Percentiles rank a stretch among this genome's conserved stretches.
phyloP scores from a whole-genome alignment of 139 green algal genomes.

The Tetradesmus obliquus region DNA sequence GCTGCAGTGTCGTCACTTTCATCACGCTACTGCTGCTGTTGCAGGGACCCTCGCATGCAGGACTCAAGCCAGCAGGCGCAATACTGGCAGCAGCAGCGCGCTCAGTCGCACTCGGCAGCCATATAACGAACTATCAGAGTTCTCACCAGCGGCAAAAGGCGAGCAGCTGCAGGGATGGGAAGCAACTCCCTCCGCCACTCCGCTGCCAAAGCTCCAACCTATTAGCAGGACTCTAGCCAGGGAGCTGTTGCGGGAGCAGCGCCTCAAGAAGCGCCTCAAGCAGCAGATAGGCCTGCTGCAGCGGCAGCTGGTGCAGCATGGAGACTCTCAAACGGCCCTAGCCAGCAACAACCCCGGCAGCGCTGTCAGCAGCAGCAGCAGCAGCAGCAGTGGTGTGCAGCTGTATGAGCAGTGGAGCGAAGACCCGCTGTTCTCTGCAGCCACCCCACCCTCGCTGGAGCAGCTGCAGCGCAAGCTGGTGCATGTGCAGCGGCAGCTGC shows the following conservation, averaged over 20 bases:
- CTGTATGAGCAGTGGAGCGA: neutral
- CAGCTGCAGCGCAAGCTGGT: slow-evolving; percentile 43
- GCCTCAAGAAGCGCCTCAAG: neutral
- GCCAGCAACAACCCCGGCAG: neutral
- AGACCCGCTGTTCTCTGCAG: slow-evolving; percentile 10
- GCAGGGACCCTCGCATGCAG: slow-evolving; percentile 15
- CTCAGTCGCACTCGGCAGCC: neutral
- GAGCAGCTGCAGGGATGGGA: neutral
- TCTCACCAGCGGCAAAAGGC: neutral
- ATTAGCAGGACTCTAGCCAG: slow-evolving; percentile 31
- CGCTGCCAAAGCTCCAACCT: slow-evolving; percentile 17
- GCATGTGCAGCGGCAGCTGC: neutral
- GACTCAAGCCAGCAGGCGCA: neutral
- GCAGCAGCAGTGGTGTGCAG: neutral
- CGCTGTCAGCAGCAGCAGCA: neutral
- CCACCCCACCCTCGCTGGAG: slow-evolving; percentile 15
- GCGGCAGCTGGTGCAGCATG: neutral
- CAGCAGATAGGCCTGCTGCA: neutral
- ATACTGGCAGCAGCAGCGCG: neutral
- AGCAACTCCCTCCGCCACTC: neutral
- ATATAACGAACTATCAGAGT: neutral
- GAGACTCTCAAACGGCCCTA: neutral
- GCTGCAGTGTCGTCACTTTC: neutral
- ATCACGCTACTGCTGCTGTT: neutral
- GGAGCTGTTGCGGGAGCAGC: slow-evolving; percentile 17